Percentiles rank a stretch among this genome's conserved stretches.
Evolutionary conservation across 345 rosid genomes (phyloP).

Genomic region (Gossypium thurberi): DNA sequence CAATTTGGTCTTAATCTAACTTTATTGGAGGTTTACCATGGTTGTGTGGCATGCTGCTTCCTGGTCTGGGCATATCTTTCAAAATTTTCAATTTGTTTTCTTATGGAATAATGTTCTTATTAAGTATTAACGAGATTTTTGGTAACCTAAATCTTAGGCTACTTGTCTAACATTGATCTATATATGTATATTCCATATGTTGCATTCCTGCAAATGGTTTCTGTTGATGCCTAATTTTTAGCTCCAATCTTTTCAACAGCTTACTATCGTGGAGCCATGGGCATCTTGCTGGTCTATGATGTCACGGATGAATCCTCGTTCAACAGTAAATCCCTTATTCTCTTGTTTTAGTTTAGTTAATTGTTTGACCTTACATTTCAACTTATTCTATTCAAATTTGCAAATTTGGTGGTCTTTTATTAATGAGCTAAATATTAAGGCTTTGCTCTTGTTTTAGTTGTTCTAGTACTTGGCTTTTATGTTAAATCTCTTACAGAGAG

Average conservation of each 20-base stretch:
- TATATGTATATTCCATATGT: neutral
- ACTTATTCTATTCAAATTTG: neutral
- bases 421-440: neutral
- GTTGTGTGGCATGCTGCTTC: neutral
- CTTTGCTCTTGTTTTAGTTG: slow-evolving; percentile 10
- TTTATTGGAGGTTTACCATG: neutral
- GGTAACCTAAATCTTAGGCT: neutral
- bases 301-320: slow-evolving; percentile 86
- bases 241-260: slow-evolving; percentile 34
- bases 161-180: neutral
- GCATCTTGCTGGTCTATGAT: slow-evolving; percentile 87
- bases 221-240: neutral
- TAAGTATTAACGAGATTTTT: neutral
- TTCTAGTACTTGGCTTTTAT: neutral
- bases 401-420: neutral
- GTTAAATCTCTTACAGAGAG: slow-evolving; percentile 3
- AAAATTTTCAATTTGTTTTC: neutral
- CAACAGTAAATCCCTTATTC: slow-evolving; percentile 47
- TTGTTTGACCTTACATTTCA: neutral
- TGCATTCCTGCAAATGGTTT: neutral
- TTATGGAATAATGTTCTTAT: neutral
- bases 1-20: neutral
- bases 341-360: slow-evolving; percentile 8
- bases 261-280: slow-evolving; percentile 93
- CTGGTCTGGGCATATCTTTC: neutral